Evolutionary conservation across 108 stramenopile species (phyloP), one percentile per base, ranked within the genome.

Genomic region (Skeletonema tropicum): DNA sequence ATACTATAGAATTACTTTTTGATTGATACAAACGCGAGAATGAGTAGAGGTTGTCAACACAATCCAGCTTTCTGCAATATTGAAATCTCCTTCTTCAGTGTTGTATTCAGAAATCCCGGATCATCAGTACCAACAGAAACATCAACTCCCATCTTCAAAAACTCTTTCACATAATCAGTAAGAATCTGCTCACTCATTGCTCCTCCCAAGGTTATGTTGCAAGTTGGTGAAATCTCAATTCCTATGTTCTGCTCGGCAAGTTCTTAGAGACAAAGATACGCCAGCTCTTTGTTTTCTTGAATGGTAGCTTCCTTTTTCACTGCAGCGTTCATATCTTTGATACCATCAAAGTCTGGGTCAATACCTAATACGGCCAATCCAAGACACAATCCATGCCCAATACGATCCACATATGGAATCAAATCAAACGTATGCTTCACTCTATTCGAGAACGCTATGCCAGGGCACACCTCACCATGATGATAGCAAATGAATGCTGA

Each of bases 121-220:
- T 77, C 76, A 58, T 77, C 76, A 17, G 70, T 77, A n/a, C 70
- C 76, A 17, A 77, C 70, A 77, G 25, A 77, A 9, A 77, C 70
- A 66, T 77, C 41, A 1, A 71, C 76, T 21, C 70, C 76, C n/a
- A 23, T 36, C 11, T 64, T 30, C 58, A 77, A 35, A 23, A 77
- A 64, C 41, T 70, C 70, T 25, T 26, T 17, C n/a, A 77, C 70
- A 39, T 77, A 77, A 13, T 62, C 29, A 58, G 38, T 38, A 13
- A 74, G 48, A 57, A 66, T 58, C n/a, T 57, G 10, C 17, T 41
- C 31, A 32, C 26, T 66, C 23, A 15, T 25, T 19, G 76, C 70
- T 26, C 76, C 76, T 32, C 76, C 76, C 36, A 77, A 46, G 14
- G 70, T 64, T 7, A 77, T 48, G 21, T 71, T 77, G 61, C 76